Conservation (phyloP, 2,329 filamentous ascomycete genomes). For the Keithomyces neogunnii region DNA sequence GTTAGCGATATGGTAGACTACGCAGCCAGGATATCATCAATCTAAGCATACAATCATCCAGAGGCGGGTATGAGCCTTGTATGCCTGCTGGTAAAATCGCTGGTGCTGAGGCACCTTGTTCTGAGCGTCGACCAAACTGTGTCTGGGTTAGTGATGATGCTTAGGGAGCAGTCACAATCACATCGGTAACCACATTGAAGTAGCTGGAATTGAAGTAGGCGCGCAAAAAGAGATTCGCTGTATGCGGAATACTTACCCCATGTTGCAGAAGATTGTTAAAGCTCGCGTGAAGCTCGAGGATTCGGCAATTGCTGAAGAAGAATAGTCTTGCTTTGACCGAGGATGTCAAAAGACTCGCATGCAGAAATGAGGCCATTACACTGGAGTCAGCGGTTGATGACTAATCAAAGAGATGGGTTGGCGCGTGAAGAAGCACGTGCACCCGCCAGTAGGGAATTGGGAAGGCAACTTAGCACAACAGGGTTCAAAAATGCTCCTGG, state of each 20-base stretch:
- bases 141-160: slow-evolving; percentile 2
- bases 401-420: slow-evolving; percentile 19
- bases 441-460: background rate
- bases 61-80: slow-evolving; percentile 58
- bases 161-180: slow-evolving; percentile 3
- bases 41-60: slow-evolving; percentile 64
- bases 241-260: slow-evolving; percentile 26
- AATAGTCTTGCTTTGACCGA: slow-evolving; percentile 16
- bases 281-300: slow-evolving; percentile 14
- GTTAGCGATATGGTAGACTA: slow-evolving; percentile 2
- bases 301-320: slow-evolving; percentile 15
- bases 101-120: slow-evolving; percentile 73
- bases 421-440: background rate
- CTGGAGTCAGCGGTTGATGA: slow-evolving; percentile 23
- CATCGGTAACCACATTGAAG: background rate
- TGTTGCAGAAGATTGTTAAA: slow-evolving; percentile 24
- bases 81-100: slow-evolving; percentile 65
- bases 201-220: background rate
- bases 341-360: slow-evolving; percentile 18
- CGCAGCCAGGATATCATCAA: slow-evolving; percentile 7
- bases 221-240: background rate
- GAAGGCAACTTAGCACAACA: too few species aligned
- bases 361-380: slow-evolving; percentile 31
- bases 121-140: slow-evolving; percentile 57
- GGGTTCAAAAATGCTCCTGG: too few species aligned